Conservation (phyloP, 2,329 filamentous ascomycete species). For the Metarhizium album region DNA sequence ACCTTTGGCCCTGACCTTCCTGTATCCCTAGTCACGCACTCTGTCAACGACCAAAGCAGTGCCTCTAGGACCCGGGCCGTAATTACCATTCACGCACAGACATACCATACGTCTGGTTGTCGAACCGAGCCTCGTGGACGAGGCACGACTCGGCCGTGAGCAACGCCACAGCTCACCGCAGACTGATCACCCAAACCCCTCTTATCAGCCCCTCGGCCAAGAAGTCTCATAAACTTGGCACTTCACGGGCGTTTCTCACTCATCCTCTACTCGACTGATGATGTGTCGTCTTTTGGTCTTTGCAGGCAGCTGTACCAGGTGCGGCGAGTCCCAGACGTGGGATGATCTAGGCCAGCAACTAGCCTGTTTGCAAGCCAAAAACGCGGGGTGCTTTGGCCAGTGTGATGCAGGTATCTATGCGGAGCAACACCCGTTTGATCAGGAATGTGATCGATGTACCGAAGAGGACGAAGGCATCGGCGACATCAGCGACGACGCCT, state of each 20-base stretch:
- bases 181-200: background rate
- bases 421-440: constrained; percentile 35
- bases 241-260: background rate
- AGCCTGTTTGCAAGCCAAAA: constrained; percentile 39
- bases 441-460: constrained; percentile 34
- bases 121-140: background rate
- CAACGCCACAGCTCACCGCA: background rate
- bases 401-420: constrained; percentile 29
- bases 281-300: constrained; percentile 40
- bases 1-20: background rate
- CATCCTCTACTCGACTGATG: background rate
- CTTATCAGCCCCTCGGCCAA: background rate
- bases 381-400: constrained; percentile 33
- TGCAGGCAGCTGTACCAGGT: constrained; percentile 31
- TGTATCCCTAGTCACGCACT: background rate
- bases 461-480: constrained; percentile 32
- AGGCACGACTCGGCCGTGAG: background rate
- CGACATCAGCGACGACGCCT: constrained; percentile 24
- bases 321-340: constrained; percentile 30
- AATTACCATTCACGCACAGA: background rate
- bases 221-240: background rate
- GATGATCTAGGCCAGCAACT: constrained; percentile 34
- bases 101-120: background rate
- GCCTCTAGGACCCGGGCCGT: background rate
- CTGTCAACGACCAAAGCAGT: background rate